phyloP scores from a whole-genome alignment of 768 basidiomycete species.

The Lactarius trivialis region DNA sequence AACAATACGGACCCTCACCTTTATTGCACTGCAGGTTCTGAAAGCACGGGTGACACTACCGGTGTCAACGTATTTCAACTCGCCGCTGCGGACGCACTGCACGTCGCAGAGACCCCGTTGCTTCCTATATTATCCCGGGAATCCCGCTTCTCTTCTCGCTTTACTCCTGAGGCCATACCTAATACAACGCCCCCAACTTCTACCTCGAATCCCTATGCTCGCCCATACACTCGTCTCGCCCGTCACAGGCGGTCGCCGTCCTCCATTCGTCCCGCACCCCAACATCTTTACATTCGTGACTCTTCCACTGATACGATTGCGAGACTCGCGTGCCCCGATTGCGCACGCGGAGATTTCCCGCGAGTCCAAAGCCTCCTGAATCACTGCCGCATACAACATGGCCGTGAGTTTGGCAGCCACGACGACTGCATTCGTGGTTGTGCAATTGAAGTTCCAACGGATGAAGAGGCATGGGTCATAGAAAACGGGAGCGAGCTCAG shows the following conservation, averaged over 20 bases:
- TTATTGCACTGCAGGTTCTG: neutral
- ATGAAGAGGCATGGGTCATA: slow-evolving; percentile 33
- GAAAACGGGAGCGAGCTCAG: slow-evolving; percentile 36
- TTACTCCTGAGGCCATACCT: slow-evolving; percentile 25
- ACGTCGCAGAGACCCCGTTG: slow-evolving; percentile 36
- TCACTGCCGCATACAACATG: slow-evolving; percentile 45
- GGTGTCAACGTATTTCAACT: slow-evolving; percentile 30
- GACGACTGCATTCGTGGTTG: slow-evolving; percentile 46
- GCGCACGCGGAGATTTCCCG: slow-evolving; percentile 42
- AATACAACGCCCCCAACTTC: slow-evolving; percentile 20
- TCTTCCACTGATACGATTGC: slow-evolving; percentile 30
- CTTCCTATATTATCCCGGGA: slow-evolving; percentile 34
- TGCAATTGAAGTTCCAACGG: slow-evolving; percentile 33
- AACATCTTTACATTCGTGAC: slow-evolving; percentile 35
- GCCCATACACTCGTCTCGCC: slow-evolving; percentile 28
- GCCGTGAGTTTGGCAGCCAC: slow-evolving; percentile 43
- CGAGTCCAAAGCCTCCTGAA: slow-evolving; percentile 48
- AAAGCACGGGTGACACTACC: neutral
- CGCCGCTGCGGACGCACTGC: slow-evolving; percentile 39
- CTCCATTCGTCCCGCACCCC: slow-evolving; percentile 23
- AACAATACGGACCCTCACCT: neutral
- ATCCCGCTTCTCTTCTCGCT: slow-evolving; percentile 16
- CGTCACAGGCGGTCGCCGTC: slow-evolving; percentile 24
- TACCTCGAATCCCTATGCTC: slow-evolving; percentile 24
- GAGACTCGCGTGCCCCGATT: slow-evolving; percentile 39